Base-by-base conservation (phyloP, 2,329 filamentous ascomycete genomes). In the Ceratocystiopsis sp. region DNA sequence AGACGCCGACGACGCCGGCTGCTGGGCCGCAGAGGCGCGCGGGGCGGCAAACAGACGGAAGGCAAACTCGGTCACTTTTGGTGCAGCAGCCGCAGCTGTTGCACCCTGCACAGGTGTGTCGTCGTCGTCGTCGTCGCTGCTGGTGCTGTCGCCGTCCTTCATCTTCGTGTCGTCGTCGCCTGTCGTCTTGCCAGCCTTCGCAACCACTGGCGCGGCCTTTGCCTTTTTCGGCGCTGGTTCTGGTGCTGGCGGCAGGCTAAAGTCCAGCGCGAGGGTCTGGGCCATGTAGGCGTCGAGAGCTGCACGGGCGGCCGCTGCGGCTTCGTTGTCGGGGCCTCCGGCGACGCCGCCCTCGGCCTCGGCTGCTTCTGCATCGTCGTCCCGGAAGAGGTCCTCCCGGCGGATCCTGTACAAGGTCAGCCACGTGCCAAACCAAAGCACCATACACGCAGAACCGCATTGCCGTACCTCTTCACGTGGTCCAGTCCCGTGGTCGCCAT, bases 201-300 rank as follows among this genome's bases (percentile, higher is more conserved):
- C 15, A 21, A 10, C 13, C n/a, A 10, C 13, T 13, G 25, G 25
- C 25, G 25, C 10, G 25, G 10, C 10, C 25, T 29, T 29, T 29
- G 25, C 25, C 25, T 29, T 29, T 29, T 29, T 29, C 25, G 25
- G 25, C 10, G 25, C 25, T 7, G 25, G 25, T 2, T 2, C 25
- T 9, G 25, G 25, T 8, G 10, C 25, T 32, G 37, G 16, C 17
- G 13, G 18, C 35, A 35, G 36, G 21, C 19, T 3, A 19, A 44
- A 15, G 5, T 43, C 18, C 17, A 50, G 39, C 1, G 37, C 45
- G 1, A 51, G 35, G 5, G 21, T 36, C 33, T 15, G 19, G 6
- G 44, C 41, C 46, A 51, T 47, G 33, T 48, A 48, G n/a, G 45
- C 44, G 11, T 47, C 48, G 2, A 51, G 40, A 2, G 48, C 49